Conservation (phyloP, 2,329 filamentous ascomycete species). For the Endothia cerciana region DNA sequence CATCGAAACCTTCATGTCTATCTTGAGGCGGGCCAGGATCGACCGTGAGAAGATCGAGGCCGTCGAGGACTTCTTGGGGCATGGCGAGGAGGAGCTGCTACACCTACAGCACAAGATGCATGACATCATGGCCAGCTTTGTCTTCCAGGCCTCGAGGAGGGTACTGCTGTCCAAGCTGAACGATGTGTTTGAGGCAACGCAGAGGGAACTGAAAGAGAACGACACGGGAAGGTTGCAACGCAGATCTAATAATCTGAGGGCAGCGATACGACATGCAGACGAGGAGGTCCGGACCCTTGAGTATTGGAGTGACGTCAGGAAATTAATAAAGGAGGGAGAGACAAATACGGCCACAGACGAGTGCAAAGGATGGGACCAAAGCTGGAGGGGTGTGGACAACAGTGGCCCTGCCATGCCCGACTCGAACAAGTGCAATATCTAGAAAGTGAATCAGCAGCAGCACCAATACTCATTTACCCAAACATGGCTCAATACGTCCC, state of each 20-base stretch:
- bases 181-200: constrained; percentile 60
- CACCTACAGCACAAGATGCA: constrained; percentile 79
- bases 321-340: constrained; percentile 62
- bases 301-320: constrained; percentile 85
- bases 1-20: constrained; percentile 69
- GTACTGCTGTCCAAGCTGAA: constrained; percentile 74
- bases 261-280: constrained; percentile 75
- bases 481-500: not conserved
- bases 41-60: constrained; percentile 91
- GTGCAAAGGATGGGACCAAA: constrained; percentile 47
- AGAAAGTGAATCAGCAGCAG: constrained; percentile 19
- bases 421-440: constrained; percentile 30
- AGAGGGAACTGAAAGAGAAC: constrained; percentile 52
- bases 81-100: constrained; percentile 74
- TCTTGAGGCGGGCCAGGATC: constrained; percentile 70
- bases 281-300: constrained; percentile 80
- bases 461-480: constrained; percentile 27
- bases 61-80: constrained; percentile 78
- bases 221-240: constrained; percentile 39
- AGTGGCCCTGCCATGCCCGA: constrained; percentile 52
- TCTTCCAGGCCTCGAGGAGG: constrained; percentile 87
- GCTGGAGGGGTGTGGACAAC: constrained; percentile 57
- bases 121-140: constrained; percentile 81
- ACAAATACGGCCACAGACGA: constrained; percentile 49
- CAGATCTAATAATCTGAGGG: constrained; percentile 70